Base-by-base conservation (phyloP, 148 eudicot genomes). In the Diospyros lotus region DNA sequence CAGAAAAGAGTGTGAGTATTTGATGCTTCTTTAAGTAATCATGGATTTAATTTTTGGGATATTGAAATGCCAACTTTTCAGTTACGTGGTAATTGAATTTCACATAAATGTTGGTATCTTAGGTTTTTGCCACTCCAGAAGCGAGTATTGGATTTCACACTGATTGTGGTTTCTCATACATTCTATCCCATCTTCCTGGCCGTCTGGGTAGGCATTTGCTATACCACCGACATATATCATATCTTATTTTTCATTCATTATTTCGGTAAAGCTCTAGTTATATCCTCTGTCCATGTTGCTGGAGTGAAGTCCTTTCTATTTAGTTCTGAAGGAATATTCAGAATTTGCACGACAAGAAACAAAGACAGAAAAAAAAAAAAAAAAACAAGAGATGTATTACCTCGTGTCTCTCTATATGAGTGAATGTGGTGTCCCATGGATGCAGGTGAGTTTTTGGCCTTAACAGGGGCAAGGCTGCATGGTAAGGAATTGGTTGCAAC, bases 81-180 rank as follows among this genome's bases (percentile, higher is more conserved):
- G 41, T 58, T 6, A 7, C 39, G 39, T 52, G 18, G 28, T 59
- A 28, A 54, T 41, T 51, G 11, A 9, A 42, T 2, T 17, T 41
- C 14, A 58, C 64, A 44, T 70, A 3, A 3, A 6, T 75, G 43
- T 13, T 60, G 17, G 18, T 28, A 28, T 11, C 13, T 14, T 74
- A 96, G 98, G 84, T 91, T 75, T 93, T 93, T 78, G 87, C 99
- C 59, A 93, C 96, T 75, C 98, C 99, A 71, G 99, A 96, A 86
- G 96, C 98, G 77, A 88, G 87, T 73, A 86, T 96, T 73, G 99
- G 99, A 63, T 89, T 88, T 82, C 99, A 96, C 74, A 88, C 93
- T 9, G 99, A 96, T 59, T 93, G 98, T 72, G 83, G 98, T 64
- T 96, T 96, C 81, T 96, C 99, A 4, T 89, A 87, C 86, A 82